These are phyloP conservation scores for Xylaria bambusicola DNA, from an alignment of 495 filamentous ascomycete genomes.

Conservation along the genomic window DNA sequence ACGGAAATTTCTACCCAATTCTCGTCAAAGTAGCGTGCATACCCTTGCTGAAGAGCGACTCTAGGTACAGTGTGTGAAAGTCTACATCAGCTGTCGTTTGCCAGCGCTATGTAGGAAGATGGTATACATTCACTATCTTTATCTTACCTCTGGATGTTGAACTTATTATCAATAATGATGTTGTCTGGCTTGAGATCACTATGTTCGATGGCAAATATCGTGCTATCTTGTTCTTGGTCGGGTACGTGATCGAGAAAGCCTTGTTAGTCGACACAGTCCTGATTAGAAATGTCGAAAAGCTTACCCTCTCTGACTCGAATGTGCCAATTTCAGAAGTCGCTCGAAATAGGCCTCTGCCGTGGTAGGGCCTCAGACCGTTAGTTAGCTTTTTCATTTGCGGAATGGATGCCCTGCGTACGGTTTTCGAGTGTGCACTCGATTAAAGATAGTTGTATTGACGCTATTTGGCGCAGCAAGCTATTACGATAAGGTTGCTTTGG, in stretches of 20 bases:
- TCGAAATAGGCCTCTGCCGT: background rate
- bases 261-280: constrained; percentile 8
- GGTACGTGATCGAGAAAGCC: constrained; percentile 1
- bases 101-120: background rate
- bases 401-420: background rate
- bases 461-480: constrained; percentile 1
- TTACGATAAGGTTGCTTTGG: background rate
- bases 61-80: constrained; percentile 2
- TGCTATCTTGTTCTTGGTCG: background rate
- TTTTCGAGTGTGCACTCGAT: constrained; percentile 6
- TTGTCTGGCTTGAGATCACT: constrained; percentile 11
- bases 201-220: constrained; percentile 4
- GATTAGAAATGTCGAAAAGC: background rate
- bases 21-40: constrained; percentile 4
- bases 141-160: no score
- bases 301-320: background rate
- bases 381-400: background rate
- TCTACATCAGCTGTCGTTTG: background rate
- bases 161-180: background rate
- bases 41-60: constrained; percentile 9
- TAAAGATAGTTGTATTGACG: constrained; percentile 6
- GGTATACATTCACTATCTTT: no score
- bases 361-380: background rate
- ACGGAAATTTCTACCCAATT: constrained; percentile 8
- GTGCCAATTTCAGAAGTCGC: background rate